These are phyloP conservation scores for Leptodermis oblonga DNA, from an alignment of 257 asterid genomes.

Conservation along the genomic window DNA sequence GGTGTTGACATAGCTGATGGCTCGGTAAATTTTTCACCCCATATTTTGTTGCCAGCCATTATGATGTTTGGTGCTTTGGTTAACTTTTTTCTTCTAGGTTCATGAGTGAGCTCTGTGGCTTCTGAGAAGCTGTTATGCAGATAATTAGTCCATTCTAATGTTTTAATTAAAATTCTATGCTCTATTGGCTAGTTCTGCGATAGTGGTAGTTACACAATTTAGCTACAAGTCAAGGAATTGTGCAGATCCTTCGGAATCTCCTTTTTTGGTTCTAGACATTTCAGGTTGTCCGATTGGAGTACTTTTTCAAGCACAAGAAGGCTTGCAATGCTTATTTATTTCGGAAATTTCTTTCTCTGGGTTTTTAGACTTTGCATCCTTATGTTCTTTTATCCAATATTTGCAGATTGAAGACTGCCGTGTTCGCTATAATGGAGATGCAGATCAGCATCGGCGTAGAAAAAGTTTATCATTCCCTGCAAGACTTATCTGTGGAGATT, in stretches of 20 bases:
- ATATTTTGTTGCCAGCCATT: neutral
- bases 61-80: neutral
- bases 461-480: conserved; percentile 95
- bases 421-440: conserved; percentile 92
- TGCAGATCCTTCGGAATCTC: neutral
- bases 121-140: neutral
- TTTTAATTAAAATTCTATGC: neutral
- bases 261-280: neutral
- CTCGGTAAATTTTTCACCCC: conserved; percentile 47
- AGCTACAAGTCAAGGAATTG: neutral
- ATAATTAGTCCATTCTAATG: neutral
- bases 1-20: conserved; percentile 97
- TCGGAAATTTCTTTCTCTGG: neutral
- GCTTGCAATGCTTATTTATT: neutral
- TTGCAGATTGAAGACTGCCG: conserved; percentile 94
- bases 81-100: neutral
- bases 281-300: neutral
- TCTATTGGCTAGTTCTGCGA: too few relatives aligned
- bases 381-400: neutral
- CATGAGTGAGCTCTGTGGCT: neutral
- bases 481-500: conserved; percentile 82
- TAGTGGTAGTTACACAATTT: neutral
- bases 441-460: conserved; percentile 90
- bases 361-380: neutral
- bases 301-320: neutral